phyloP scores from a whole-genome alignment of 2,329 filamentous ascomycete species.

The Cercospora berteroae region DNA sequence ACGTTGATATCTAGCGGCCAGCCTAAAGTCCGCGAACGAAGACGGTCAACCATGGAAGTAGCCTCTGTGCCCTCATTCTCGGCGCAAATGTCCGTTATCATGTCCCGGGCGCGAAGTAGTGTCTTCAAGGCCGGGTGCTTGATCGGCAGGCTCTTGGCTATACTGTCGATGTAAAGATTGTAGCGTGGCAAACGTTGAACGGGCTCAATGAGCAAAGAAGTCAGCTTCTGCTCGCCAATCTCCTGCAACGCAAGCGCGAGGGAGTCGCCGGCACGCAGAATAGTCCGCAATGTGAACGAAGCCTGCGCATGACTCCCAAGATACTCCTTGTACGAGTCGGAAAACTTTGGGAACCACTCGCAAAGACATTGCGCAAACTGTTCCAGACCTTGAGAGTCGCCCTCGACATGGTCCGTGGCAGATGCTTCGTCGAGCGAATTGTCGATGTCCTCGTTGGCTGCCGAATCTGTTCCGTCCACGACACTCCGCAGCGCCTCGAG shows the following conservation, averaged over 20 bases:
- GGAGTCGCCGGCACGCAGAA: slow-evolving; percentile 72
- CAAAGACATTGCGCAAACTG: slow-evolving; percentile 77
- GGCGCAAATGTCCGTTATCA: slow-evolving; percentile 94
- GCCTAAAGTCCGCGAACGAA: slow-evolving; percentile 43
- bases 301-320: slow-evolving; percentile 88
- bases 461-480: slow-evolving; percentile 79
- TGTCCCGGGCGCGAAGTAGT: slow-evolving; percentile 85
- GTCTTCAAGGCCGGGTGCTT: slow-evolving; percentile 79
- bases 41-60: slow-evolving; percentile 68
- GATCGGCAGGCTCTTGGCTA: slow-evolving; percentile 79
- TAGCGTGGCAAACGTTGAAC: slow-evolving; percentile 93
- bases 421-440: slow-evolving; percentile 43
- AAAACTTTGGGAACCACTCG: slow-evolving; percentile 91
- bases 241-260: slow-evolving; percentile 78
- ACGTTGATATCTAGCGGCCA: slow-evolving; percentile 48
- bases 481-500: slow-evolving; percentile 71
- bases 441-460: slow-evolving; percentile 74
- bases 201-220: slow-evolving; percentile 90
- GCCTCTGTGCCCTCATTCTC: slow-evolving; percentile 74
- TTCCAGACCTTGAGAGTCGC: slow-evolving; percentile 58
- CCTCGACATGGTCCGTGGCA: slow-evolving; percentile 62
- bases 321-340: slow-evolving; percentile 87
- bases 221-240: slow-evolving; percentile 84
- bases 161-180: slow-evolving; percentile 93
- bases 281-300: slow-evolving; percentile 72